A percentile compares a stretch with the other conserved stretches of the same genome.
These are phyloP conservation scores for Posidonia oceanica DNA, from an alignment of 116 monocot species.

Conservation along the genomic window DNA sequence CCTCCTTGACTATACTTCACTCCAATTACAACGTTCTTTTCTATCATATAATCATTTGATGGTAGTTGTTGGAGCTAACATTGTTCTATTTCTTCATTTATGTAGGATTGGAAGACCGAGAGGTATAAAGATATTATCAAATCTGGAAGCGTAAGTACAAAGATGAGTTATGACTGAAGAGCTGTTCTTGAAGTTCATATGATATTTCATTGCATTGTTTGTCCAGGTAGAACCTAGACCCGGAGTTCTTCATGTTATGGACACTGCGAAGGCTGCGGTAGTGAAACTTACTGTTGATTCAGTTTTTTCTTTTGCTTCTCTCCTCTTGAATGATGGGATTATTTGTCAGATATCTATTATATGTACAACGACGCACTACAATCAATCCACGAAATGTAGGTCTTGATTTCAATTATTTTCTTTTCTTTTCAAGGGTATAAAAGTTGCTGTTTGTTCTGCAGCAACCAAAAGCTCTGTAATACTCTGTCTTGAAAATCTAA, in stretches of 20 bases:
- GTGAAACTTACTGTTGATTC: conserved; percentile 1
- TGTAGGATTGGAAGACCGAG: conserved; percentile 94
- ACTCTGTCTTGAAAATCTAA: conserved; percentile 74
- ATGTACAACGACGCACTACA: too few species aligned
- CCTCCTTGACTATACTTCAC: too few species aligned
- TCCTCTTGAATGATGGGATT: not conserved
- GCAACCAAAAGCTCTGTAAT: conserved; percentile 98
- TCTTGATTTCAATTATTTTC: not conserved
- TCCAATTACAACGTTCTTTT: not conserved
- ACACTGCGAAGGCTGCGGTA: conserved; percentile 90
- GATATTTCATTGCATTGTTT: not conserved
- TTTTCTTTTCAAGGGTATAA: conserved; percentile 58
- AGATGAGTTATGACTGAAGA: not conserved
- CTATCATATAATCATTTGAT: not conserved
- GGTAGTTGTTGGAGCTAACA: not conserved
- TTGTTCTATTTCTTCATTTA: not conserved
- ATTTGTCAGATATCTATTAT: too few species aligned
- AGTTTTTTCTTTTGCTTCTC: not conserved
- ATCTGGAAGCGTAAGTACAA: conserved; percentile 74
- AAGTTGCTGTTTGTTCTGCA: conserved; percentile 91
- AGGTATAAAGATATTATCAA: conserved; percentile 91
- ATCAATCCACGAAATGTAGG: too few species aligned
- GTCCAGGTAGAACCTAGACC: conserved; percentile 82
- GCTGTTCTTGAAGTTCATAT: not conserved
- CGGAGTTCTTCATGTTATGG: conserved; percentile 85